Conservation (phyloP, 257 asterid species). For the Datura wrightii region DNA sequence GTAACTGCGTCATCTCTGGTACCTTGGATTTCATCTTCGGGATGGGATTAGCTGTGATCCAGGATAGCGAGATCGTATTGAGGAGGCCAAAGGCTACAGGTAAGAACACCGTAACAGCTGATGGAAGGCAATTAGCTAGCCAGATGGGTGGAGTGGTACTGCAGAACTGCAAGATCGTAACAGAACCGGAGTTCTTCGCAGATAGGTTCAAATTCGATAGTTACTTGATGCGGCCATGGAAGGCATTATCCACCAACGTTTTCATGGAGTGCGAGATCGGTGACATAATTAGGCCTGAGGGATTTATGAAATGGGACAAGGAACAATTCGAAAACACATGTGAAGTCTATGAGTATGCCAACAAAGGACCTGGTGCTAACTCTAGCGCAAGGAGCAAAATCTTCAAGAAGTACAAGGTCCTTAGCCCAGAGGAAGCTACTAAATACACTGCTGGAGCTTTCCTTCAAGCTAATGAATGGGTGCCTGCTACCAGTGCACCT, state of each 20-base stretch:
- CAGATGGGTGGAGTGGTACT: slow-evolving; percentile 60
- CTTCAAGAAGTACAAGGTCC: slow-evolving; percentile 38
- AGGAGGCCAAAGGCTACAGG: slow-evolving; percentile 48
- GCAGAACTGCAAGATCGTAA: slow-evolving; percentile 67
- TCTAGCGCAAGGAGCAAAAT: slow-evolving; percentile 38
- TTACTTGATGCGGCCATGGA: slow-evolving; percentile 75
- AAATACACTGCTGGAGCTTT: slow-evolving; percentile 37
- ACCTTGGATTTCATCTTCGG: slow-evolving; percentile 85
- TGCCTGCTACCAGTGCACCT: slow-evolving; percentile 40
- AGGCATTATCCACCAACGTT: slow-evolving; percentile 47
- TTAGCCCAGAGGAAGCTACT: slow-evolving; percentile 34
- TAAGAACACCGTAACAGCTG: slow-evolving; percentile 67
- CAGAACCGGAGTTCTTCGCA: slow-evolving; percentile 46
- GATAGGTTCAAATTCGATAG: slow-evolving; percentile 42
- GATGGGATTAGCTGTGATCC: slow-evolving; percentile 62
- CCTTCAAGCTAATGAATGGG: slow-evolving; percentile 38
- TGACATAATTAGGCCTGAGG: slow-evolving; percentile 67
- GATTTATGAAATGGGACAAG: slow-evolving; percentile 49
- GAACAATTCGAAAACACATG: slow-evolving; percentile 36
- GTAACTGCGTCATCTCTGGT: slow-evolving; percentile 72
- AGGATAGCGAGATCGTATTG: slow-evolving; percentile 62
- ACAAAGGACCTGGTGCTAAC: slow-evolving; percentile 63
- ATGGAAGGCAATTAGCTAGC: slow-evolving; percentile 48
- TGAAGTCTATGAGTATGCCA: slow-evolving; percentile 52
- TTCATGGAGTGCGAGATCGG: slow-evolving; percentile 66